A percentile compares a stretch with the other conserved stretches of the same genome.
Conservation (phyloP, 2,329 filamentous ascomycete genomes). For the Myotisia sp. region DNA sequence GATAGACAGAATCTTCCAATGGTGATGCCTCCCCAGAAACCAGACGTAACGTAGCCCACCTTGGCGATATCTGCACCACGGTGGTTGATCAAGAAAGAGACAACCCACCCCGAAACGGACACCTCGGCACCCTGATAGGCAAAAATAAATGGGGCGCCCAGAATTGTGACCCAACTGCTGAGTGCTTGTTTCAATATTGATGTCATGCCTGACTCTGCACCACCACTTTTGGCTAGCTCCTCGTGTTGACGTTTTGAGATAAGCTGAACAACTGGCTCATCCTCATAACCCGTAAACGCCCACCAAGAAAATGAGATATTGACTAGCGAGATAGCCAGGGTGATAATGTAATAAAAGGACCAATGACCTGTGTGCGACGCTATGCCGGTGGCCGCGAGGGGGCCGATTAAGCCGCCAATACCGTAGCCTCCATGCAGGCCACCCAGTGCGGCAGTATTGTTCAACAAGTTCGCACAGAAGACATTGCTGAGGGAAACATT, state of each 20-base stretch:
- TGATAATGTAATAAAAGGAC: conserved; percentile 60
- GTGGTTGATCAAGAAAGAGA: conserved; percentile 64
- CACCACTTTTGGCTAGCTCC: no score
- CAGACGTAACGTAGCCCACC: conserved; percentile 67
- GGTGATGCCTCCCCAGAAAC: conserved; percentile 58
- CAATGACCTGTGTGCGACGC: conserved; percentile 48
- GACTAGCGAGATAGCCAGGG: conserved; percentile 42
- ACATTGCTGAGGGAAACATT: conserved; percentile 43
- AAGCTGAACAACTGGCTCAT: conserved; percentile 39
- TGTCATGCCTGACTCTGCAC: conserved; percentile 17
- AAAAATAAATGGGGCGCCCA: conserved; percentile 71
- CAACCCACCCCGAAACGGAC: conserved; percentile 72
- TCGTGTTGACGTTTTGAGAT: conserved; percentile 29
- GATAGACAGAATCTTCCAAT: conserved; percentile 59
- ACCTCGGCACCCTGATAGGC: conserved; percentile 77
- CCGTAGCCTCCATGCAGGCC: conserved; percentile 33
- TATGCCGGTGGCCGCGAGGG: conserved; percentile 60
- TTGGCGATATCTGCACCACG: conserved; percentile 53
- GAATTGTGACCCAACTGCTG: conserved; percentile 46
- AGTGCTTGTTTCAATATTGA: conserved; percentile 35
- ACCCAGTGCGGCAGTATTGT: conserved; percentile 37
- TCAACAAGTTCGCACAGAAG: conserved; percentile 40
- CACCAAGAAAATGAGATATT: conserved; percentile 48
- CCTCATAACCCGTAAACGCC: conserved; percentile 57
- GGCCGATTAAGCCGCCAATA: conserved; percentile 48